These are phyloP conservation scores for Prunus campanulata DNA, from an alignment of 306 rosid species.

Conservation along the genomic window DNA sequence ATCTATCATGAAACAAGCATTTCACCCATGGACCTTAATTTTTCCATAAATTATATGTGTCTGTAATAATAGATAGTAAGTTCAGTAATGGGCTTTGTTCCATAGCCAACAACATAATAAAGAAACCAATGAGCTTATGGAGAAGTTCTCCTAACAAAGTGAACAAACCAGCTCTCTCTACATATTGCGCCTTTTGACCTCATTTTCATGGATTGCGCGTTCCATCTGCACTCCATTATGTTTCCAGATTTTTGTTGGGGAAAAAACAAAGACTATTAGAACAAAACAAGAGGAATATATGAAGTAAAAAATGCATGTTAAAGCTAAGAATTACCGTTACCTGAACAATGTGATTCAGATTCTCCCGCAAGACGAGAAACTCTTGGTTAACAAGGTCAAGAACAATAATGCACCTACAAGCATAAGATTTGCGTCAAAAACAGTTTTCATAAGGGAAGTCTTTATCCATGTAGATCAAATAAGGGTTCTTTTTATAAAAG, in stretches of 20 bases:
- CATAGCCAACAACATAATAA: too few species aligned
- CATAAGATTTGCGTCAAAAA: neutral
- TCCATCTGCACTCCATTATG: constrained; percentile 5
- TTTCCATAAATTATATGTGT: too few species aligned
- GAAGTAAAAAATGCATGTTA: neutral
- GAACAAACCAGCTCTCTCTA: neutral
- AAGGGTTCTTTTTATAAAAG: too few species aligned
- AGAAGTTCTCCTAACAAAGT: too few species aligned
- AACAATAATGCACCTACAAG: neutral
- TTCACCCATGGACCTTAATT: too few species aligned
- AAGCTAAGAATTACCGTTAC: neutral
- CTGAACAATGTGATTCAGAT: constrained; percentile 1
- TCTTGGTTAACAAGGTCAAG: neutral
- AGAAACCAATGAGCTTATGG: too few species aligned
- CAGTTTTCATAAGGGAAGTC: too few species aligned
- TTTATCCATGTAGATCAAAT: too few species aligned
- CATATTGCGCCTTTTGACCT: neutral
- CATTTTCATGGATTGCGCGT: neutral
- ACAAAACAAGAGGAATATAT: neutral
- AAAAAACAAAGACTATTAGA: neutral
- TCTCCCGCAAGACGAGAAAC: neutral
- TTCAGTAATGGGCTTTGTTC: too few species aligned
- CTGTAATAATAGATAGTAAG: too few species aligned
- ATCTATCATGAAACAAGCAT: too few species aligned
- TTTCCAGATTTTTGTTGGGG: neutral